Evolutionary conservation across 495 filamentous ascomycete genomes (phyloP).

Genomic region (Cudoniella acicularis): DNA sequence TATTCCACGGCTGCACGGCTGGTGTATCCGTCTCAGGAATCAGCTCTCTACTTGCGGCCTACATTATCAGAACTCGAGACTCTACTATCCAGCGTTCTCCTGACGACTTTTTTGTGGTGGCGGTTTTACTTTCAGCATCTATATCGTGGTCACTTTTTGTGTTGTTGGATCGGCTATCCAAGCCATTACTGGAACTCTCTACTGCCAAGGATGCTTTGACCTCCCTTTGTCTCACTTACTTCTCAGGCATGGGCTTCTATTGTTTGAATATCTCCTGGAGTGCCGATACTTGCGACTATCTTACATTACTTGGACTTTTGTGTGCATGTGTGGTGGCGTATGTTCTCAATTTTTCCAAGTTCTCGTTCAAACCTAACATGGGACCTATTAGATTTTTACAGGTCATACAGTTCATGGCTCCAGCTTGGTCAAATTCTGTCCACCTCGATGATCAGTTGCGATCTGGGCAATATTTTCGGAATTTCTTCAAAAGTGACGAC

Average conservation of each 20-base stretch:
- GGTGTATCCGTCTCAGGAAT: not conserved
- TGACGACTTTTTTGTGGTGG: not conserved
- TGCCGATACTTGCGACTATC: constrained; percentile 49
- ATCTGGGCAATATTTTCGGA: not conserved
- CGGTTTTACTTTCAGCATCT: not conserved
- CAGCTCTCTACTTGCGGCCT: not conserved
- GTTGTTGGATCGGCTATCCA: not conserved
- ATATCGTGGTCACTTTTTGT: not conserved
- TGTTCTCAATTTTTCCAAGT: not conserved
- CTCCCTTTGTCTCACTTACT: not conserved
- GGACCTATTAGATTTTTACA: not conserved
- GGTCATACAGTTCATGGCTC: not conserved
- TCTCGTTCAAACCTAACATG: not conserved
- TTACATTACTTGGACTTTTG: not conserved
- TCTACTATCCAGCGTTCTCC: not conserved
- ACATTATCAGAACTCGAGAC: not conserved
- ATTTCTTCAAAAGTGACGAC: not conserved
- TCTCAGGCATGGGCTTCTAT: not conserved
- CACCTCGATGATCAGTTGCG: not conserved
- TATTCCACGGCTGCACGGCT: not conserved
- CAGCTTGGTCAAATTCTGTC: not conserved
- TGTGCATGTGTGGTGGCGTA: not conserved
- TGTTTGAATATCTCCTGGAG: constrained; percentile 69
- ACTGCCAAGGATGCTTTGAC: not conserved
- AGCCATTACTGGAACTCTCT: not conserved